Percentiles rank a stretch among this genome's conserved stretches.
Conservation (phyloP, 2,329 filamentous ascomycete species). For the Epichloe sylvatica region DNA sequence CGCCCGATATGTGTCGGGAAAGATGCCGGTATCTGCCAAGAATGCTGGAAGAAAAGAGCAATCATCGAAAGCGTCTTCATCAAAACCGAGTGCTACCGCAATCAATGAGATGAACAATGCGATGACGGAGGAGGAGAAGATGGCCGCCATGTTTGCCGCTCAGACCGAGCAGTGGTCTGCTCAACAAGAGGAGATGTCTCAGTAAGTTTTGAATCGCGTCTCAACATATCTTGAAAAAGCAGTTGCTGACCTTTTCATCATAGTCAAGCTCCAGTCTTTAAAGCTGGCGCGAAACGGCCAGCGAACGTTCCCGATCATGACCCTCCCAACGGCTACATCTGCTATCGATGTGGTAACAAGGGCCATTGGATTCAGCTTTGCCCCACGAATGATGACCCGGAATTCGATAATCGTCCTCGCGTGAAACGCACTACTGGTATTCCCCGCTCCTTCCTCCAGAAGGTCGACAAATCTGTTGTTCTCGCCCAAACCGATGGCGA, state of each 20-base stretch:
- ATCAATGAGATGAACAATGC: slow-evolving; percentile 57
- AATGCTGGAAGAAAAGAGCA: slow-evolving; percentile 57
- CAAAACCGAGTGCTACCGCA: slow-evolving; percentile 43
- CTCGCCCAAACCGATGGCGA: slow-evolving; percentile 59
- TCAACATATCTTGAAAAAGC: background rate
- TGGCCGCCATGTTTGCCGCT: slow-evolving; percentile 81
- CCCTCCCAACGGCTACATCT: slow-evolving; percentile 86
- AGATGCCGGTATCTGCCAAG: slow-evolving; percentile 81
- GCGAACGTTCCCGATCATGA: slow-evolving; percentile 80
- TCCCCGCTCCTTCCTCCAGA: slow-evolving; percentile 86
- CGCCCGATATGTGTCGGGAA: slow-evolving; percentile 88
- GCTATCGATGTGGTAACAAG: slow-evolving; percentile 91
- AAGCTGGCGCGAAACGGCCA: slow-evolving; percentile 49
- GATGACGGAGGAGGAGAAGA: slow-evolving; percentile 86
- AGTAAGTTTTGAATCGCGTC: slow-evolving; percentile 33
- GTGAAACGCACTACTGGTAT: slow-evolving; percentile 97
- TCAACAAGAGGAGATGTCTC: slow-evolving; percentile 85
- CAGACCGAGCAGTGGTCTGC: slow-evolving; percentile 86
- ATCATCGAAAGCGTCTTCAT: slow-evolving; percentile 40
- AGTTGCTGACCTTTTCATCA: slow-evolving; percentile 18
- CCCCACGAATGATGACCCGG: slow-evolving; percentile 95
- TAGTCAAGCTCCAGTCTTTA: slow-evolving; percentile 49
- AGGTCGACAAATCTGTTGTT: slow-evolving; percentile 78
- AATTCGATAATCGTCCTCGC: slow-evolving; percentile 82
- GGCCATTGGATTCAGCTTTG: slow-evolving; percentile 99